phyloP scores from a whole-genome alignment of 2,329 filamentous ascomycete species.

The Pyrenochaeta sp. region DNA sequence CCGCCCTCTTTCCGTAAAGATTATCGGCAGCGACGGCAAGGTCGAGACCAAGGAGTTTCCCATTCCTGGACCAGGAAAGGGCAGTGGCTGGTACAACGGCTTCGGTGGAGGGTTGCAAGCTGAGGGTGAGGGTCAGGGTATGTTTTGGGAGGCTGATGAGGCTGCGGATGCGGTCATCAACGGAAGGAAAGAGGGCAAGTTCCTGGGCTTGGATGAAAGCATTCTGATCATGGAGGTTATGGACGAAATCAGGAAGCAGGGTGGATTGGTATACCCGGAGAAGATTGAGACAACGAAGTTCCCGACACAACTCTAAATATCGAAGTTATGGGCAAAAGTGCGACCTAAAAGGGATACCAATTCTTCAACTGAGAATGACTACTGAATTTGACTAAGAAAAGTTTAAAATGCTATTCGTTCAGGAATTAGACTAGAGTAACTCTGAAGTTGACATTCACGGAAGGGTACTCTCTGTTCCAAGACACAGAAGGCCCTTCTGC shows the following conservation, averaged over 20 bases:
- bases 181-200: conserved; percentile 75
- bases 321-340: too few species aligned
- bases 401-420: too few species aligned
- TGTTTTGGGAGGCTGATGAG: conserved; percentile 90
- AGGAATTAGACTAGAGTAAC: too few species aligned
- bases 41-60: conserved; percentile 57
- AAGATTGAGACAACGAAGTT: conserved; percentile 65
- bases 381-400: too few species aligned
- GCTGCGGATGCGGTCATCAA: conserved; percentile 77
- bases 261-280: conserved; percentile 68
- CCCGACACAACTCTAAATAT: conserved; percentile 35
- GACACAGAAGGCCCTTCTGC: too few species aligned
- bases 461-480: too few species aligned
- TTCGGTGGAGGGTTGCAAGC: conserved; percentile 53
- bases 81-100: conserved; percentile 57
- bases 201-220: conserved; percentile 73
- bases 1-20: conserved; percentile 69
- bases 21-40: conserved; percentile 63
- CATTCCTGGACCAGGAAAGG: conserved; percentile 56
- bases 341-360: too few species aligned
- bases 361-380: too few species aligned
- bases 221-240: conserved; percentile 84
- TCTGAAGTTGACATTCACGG: too few species aligned
- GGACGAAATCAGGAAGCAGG: conserved; percentile 72
- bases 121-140: conserved; percentile 74